Base-by-base conservation (phyloP, 2,329 filamentous ascomycete genomes). In the Ophiostoma triangulosporum region DNA sequence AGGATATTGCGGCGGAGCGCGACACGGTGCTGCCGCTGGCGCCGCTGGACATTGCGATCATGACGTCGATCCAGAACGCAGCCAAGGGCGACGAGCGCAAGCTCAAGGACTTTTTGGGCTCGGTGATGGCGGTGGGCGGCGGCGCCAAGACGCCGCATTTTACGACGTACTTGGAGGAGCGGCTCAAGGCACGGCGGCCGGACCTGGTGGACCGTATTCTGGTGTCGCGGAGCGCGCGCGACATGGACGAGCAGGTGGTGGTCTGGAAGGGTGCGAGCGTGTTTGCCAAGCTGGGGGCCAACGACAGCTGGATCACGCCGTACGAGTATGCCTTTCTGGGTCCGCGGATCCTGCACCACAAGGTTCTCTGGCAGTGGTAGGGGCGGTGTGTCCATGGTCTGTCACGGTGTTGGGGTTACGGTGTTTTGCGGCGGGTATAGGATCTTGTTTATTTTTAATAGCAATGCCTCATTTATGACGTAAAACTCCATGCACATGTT, bases 211-310 rank as follows among this genome's bases (percentile, higher is more conserved):
- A 83, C 31, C 72, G 74, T 56, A 80, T 83, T 57, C 68, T 82
- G 24, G 80, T 83, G 51, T 81, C 78, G 57, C 73, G 76, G 57
- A 93, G 75, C 75, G 93, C 93, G 0, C 76, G 91, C 62, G 93
- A 98, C 62, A 84, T 98, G 72, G 93, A 98, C 68, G 88, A 93
- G 56, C 89, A 96, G 69, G 90, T 97, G n/a, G 86, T 97, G 52
- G 83, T 84, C 8, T 98, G 93, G 93, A 98, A 98, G 75, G 93
- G 93, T 4, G 93, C 88, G 0, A 95, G 89, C 65, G 90, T 98
- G 15, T 98, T 96, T 73, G 90, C 88, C 3, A 89, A 95, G 70
- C 71, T 97, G 61, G 79, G 83, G 46, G 90, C 88, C 15, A 97
- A 97, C 69, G 93, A 98, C 67, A 93, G 86, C 62, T 98, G 93